Conservation (phyloP, 768 basidiomycete genomes). For the Mycena albidolilacea region DNA sequence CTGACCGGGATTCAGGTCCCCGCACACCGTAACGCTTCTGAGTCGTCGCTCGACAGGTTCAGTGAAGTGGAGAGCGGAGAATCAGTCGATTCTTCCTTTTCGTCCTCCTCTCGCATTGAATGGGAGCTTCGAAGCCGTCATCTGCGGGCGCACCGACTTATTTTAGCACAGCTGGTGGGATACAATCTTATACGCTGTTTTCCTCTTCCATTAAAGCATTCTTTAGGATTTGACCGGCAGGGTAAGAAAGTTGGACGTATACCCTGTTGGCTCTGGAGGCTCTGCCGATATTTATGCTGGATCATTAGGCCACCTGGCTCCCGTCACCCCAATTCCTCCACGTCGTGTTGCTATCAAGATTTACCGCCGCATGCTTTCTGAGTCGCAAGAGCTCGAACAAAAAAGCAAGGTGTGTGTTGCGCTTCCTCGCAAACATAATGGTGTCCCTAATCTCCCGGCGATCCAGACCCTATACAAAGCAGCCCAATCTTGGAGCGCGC, state of each 20-base stretch:
- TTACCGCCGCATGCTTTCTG: constrained; percentile 26
- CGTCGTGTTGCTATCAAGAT: constrained; percentile 19
- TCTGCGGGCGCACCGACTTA: neutral
- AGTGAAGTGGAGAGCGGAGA: constrained; percentile 14
- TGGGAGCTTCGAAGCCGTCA: neutral
- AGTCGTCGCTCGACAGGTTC: constrained; percentile 13
- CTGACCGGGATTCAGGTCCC: too few relatives aligned
- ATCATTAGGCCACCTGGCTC: neutral
- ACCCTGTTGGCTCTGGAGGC: constrained; percentile 25
- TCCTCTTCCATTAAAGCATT: neutral
- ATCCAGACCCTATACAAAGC: constrained; percentile 4
- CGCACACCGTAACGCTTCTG: too few relatives aligned
- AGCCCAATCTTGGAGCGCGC: constrained; percentile 20
- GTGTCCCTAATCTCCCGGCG: too few relatives aligned
- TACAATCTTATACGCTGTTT: neutral
- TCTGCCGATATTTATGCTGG: constrained; percentile 24
- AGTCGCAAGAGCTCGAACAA: constrained; percentile 10
- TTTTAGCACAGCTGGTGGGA: constrained; percentile 2
- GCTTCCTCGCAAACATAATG: too few relatives aligned
- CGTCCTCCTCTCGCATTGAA: constrained; percentile 1
- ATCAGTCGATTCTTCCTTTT: neutral
- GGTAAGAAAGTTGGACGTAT: constrained; percentile 9
- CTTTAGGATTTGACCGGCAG: constrained; percentile 11
- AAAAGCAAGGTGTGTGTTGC: neutral
- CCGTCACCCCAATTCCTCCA: neutral